Evolutionary conservation across 768 basidiomycete genomes (phyloP).

Genomic region (Cyclocybe cylindracea): DNA sequence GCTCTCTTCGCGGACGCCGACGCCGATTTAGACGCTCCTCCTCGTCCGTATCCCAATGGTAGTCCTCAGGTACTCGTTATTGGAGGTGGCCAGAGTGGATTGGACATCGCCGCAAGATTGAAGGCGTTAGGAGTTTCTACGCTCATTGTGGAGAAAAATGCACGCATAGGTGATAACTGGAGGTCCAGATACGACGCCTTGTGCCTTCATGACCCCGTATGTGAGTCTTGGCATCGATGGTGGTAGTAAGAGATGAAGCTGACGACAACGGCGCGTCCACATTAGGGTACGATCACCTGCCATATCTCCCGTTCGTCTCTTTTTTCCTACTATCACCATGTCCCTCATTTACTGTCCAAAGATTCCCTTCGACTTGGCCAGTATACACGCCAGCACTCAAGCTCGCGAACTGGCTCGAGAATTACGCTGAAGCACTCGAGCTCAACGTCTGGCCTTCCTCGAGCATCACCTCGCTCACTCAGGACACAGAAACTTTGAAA

Average conservation of each 20-base stretch:
- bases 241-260: background rate
- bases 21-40: too few species aligned
- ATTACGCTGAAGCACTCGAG: slow-evolving; percentile 59
- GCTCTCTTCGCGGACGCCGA: slow-evolving; percentile 44
- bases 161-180: slow-evolving; percentile 59
- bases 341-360: slow-evolving; percentile 13
- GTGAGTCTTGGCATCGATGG: slow-evolving; percentile 23
- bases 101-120: slow-evolving; percentile 57
- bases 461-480: slow-evolving; percentile 35
- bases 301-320: slow-evolving; percentile 48
- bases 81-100: slow-evolving; percentile 57
- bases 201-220: slow-evolving; percentile 54
- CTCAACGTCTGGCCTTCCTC: slow-evolving; percentile 65
- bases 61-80: slow-evolving; percentile 54
- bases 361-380: slow-evolving; percentile 63
- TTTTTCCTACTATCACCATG: background rate
- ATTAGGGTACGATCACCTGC: slow-evolving; percentile 54
- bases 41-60: too few species aligned
- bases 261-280: background rate
- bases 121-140: slow-evolving; percentile 48
- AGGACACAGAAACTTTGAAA: slow-evolving; percentile 35
- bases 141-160: slow-evolving; percentile 57
- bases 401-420: slow-evolving; percentile 71
- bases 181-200: slow-evolving; percentile 59
- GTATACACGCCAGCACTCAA: slow-evolving; percentile 51